Evolutionary conservation across 2,329 filamentous ascomycete genomes (phyloP).

Genomic region (Delphinella strobiligena): DNA sequence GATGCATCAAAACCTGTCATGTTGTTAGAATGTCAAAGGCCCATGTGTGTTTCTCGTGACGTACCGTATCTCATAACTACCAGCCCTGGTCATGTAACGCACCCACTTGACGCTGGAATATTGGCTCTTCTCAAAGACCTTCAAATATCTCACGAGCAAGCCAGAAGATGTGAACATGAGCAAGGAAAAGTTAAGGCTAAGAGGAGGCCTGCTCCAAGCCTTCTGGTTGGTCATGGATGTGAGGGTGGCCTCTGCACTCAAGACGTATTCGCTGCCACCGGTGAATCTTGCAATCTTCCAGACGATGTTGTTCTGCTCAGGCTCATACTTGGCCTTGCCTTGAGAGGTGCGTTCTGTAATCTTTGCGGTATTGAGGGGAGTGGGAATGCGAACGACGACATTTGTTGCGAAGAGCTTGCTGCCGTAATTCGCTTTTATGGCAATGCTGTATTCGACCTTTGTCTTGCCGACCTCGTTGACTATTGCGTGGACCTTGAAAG

Average conservation of each 20-base stretch:
- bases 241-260: conserved; percentile 84
- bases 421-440: conserved; percentile 93
- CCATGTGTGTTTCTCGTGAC: too few species aligned
- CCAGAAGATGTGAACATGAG: conserved; percentile 98
- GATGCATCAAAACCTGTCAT: background rate
- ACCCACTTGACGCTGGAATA: conserved; percentile 99
- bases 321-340: conserved; percentile 97
- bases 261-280: conserved; percentile 90
- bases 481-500: conserved; percentile 97
- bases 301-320: conserved; percentile 92
- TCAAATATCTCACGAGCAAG: conserved; percentile 82
- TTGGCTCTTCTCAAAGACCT: conserved; percentile 99
- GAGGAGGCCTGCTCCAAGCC: conserved; percentile 84
- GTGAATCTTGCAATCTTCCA: conserved; percentile 99
- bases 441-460: conserved; percentile 97
- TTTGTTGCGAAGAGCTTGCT: conserved; percentile 95
- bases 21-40: background rate
- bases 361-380: conserved; percentile 87
- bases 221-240: conserved; percentile 98
- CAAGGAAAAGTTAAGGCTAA: conserved; percentile 84
- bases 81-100: conserved; percentile 94
- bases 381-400: conserved; percentile 86
- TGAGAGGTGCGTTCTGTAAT: conserved; percentile 89
- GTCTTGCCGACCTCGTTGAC: conserved; percentile 95
- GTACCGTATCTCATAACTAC: conserved; percentile 92